These are phyloP conservation scores for Lolium rigidum DNA, from an alignment of 176 grass and related monocot genomes.

Conservation along the genomic window DNA sequence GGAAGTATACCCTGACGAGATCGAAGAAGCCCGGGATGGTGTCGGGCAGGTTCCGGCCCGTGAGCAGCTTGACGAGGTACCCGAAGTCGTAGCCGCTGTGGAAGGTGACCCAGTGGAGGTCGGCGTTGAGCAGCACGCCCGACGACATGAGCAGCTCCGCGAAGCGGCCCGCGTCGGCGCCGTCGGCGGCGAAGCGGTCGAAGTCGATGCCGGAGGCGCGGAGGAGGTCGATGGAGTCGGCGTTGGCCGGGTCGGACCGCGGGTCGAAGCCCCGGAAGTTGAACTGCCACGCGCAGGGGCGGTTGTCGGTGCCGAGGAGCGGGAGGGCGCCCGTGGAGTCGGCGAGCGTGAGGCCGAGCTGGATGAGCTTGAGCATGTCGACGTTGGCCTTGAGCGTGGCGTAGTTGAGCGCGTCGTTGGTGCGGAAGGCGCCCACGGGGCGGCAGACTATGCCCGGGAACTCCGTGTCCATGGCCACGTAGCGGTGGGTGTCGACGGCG, in stretches of 20 bases:
- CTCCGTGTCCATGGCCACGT: conserved; percentile 89
- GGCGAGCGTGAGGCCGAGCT: conserved; percentile 79
- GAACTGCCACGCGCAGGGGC: conserved; percentile 81
- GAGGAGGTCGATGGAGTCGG: conserved; percentile 72
- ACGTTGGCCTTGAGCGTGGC: conserved; percentile 67
- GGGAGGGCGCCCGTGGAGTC: conserved; percentile 64
- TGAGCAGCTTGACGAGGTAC: conserved; percentile 77
- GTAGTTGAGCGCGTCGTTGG: conserved; percentile 60
- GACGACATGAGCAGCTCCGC: conserved; percentile 81
- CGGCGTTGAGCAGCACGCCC: conserved; percentile 65
- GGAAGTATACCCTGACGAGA: conserved; percentile 67
- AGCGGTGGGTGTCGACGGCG: conserved; percentile 60
- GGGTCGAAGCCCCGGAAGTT: conserved; percentile 80
- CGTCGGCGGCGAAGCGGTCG: conserved; percentile 50
- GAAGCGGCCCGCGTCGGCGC: conserved; percentile 58
- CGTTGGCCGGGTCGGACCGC: conserved; percentile 44
- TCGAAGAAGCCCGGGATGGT: conserved; percentile 50
- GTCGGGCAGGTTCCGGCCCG: conserved; percentile 53
- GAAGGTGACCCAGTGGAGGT: conserved; percentile 74
- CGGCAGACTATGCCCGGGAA: conserved; percentile 72
- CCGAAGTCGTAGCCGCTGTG: conserved; percentile 84
- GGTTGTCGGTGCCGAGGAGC: conserved; percentile 25
- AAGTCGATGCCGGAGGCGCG: conserved; percentile 71
- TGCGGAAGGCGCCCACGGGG: conserved; percentile 19
- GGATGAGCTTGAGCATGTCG: conserved; percentile 84